Evolutionary conservation across 108 stramenopile species (phyloP), one percentile per base, ranked within the genome.

Genomic region (Phaeodactylum tricornutum): DNA sequence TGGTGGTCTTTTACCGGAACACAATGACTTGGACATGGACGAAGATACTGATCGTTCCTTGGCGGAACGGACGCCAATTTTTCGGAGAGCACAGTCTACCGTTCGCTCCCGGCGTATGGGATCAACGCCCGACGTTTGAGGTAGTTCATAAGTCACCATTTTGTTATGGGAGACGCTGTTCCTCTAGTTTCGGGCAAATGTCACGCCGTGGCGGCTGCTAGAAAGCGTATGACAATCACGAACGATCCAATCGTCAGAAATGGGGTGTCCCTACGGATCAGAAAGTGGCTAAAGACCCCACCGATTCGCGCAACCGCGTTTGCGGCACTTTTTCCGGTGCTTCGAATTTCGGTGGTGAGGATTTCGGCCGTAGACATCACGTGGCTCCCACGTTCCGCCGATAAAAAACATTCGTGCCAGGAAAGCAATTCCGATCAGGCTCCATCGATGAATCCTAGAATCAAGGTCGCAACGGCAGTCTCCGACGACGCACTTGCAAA

Each of bases 281-380:
- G 50, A 41, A 65, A 62, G 20, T 77, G 52, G 35, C 50, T 50
- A 30, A 44, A 12, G 51, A 74, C 55, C 4, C 70, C 78, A 14
- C 77, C 78, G 12, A 67, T 28, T 30, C 82, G 57, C 3, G 70
- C 82, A 27, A 62, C 41, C 1, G 82, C 82, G 62, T 84, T 80
- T 28, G 82, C 77, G 11, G 71, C 48, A 38, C 67, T 57, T 48
- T 84, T 78, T 0, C 82, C 82, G 2, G 82, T 76, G 1, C 69
- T 72, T 27, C 82, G 66, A 45, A 79, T 72, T 11, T 79, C 74
- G 11, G 82, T 84, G 12, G 75, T 19, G 12, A 77, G 54, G 12
- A 84, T 62, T 61, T 85, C 84, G 17, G 79, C 67, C 4, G 79
- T 85, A 22, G 50, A 50, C 15, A 85, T 64, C 84, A 79, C 80